phyloP scores from a whole-genome alignment of 345 rosid species.

The Clausena lansium region DNA sequence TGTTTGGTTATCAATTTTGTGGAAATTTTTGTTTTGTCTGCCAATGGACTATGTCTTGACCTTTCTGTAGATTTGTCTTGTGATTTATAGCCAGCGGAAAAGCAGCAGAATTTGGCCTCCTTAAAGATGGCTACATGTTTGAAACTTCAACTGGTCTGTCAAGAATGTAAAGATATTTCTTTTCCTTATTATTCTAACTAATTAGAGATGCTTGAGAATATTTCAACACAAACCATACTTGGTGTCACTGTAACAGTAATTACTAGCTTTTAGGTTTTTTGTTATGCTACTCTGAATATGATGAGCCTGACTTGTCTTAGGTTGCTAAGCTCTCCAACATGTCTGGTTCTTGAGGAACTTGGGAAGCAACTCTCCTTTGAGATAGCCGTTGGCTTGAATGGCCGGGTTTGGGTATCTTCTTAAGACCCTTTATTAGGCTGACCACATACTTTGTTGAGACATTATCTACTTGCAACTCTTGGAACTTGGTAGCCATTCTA shows the following conservation, averaged over 20 bases:
- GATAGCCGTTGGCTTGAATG: slow-evolving; percentile 80
- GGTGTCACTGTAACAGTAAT: background rate
- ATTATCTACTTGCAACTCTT: background rate
- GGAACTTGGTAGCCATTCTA: background rate
- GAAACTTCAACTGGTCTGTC: slow-evolving; percentile 82
- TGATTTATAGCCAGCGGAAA: slow-evolving; percentile 62
- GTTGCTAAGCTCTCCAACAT: slow-evolving; percentile 69
- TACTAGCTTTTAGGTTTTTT: background rate
- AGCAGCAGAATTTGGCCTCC: slow-evolving; percentile 73
- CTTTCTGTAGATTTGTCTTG: slow-evolving; percentile 4
- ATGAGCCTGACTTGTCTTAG: slow-evolving; percentile 26
- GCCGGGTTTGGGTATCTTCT: slow-evolving; percentile 65
- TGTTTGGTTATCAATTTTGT: slow-evolving; percentile 1
- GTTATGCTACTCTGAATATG: slow-evolving; percentile 3
- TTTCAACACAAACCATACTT: background rate
- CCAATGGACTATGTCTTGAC: slow-evolving; percentile 1
- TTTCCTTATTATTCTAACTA: background rate
- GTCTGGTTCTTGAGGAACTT: slow-evolving; percentile 77
- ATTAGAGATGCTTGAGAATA: background rate
- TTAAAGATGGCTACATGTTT: slow-evolving; percentile 76
- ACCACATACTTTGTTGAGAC: background rate
- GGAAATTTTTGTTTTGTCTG: background rate
- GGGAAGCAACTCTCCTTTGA: slow-evolving; percentile 77
- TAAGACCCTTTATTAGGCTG: background rate
- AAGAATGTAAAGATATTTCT: slow-evolving; percentile 54